Evolutionary conservation across 2,329 filamentous ascomycete species (phyloP).

Genomic region (Fulvia fulva): DNA sequence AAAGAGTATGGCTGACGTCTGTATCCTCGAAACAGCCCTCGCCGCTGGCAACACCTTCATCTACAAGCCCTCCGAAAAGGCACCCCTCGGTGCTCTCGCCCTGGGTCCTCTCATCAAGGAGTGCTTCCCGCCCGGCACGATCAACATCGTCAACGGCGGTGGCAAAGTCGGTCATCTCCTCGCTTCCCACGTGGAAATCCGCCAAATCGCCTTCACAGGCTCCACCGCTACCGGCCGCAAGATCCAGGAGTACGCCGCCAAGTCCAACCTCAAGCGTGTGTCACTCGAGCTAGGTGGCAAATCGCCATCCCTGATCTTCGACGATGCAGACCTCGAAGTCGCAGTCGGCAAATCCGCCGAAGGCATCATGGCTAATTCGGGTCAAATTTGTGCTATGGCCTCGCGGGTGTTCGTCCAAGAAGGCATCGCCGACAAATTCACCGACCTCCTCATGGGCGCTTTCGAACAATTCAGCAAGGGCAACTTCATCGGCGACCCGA

Average conservation of each 20-base stretch:
- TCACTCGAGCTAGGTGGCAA: conserved; percentile 60
- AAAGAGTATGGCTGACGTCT: too few relatives aligned
- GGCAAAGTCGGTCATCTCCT: conserved; percentile 28
- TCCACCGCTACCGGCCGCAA: conserved; percentile 57
- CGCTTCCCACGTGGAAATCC: conserved; percentile 55
- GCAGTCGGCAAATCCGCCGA: conserved; percentile 33
- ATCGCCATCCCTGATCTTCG: conserved; percentile 55
- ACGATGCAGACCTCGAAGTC: conserved; percentile 51
- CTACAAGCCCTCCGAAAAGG: too few relatives aligned
- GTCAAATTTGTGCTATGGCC: conserved; percentile 53
- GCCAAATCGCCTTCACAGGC: conserved; percentile 62
- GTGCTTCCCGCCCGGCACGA: too few relatives aligned
- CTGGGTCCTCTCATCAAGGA: too few relatives aligned
- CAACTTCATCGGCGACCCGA: background rate
- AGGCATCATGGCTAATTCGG: conserved; percentile 49
- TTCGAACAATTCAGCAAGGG: background rate
- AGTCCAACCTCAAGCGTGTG: conserved; percentile 52
- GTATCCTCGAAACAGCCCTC: too few relatives aligned
- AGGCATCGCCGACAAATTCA: conserved; percentile 42
- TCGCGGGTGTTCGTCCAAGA: conserved; percentile 56
- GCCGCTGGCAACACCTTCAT: too few relatives aligned
- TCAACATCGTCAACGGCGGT: too few relatives aligned
- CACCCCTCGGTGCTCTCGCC: too few relatives aligned
- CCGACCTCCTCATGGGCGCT: background rate
- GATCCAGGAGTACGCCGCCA: conserved; percentile 51